Conservation (phyloP, 306 rosid species). For the Gleditsia sinensis region DNA sequence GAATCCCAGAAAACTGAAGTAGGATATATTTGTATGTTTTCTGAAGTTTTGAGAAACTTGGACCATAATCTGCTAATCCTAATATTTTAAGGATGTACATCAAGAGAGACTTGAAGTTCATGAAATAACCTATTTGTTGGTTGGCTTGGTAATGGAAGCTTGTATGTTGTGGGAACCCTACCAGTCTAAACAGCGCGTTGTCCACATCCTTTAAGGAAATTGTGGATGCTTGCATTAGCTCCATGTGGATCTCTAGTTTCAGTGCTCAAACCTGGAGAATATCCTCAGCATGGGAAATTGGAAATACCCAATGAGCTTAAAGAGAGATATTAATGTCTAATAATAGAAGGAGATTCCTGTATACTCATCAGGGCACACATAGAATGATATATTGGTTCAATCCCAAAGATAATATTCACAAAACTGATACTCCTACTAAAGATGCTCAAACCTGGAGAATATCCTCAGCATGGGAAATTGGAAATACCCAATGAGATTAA, state of each 20-base stretch:
- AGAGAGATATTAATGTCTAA: conserved; percentile 5
- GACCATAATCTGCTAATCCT: conserved; percentile 19
- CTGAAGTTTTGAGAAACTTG: conserved; percentile 40
- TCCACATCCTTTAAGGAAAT: conserved; percentile 58
- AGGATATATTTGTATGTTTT: conserved; percentile 31
- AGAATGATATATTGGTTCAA: background rate
- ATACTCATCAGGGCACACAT: background rate
- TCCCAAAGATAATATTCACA: background rate
- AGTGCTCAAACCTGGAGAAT: conserved; percentile 32
- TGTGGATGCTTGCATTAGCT: conserved; percentile 44
- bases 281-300: conserved; percentile 32
- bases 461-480: conserved; percentile 32
- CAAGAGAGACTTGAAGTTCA: background rate
- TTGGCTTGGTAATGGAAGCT: conserved; percentile 37
- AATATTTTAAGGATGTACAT: conserved; percentile 1
- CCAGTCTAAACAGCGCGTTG: conserved; percentile 32
- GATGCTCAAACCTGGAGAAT: conserved; percentile 34
- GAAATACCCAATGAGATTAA: conserved; percentile 21
- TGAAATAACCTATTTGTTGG: conserved; percentile 23
- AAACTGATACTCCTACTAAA: conserved; percentile 4
- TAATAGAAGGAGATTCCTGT: conserved; percentile 5
- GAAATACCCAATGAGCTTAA: conserved; percentile 21
- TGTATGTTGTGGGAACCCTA: conserved; percentile 50
- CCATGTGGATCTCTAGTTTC: conserved; percentile 45
- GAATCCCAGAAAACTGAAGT: conserved; percentile 43